phyloP scores from a whole-genome alignment of 805 yeast genomes.

The Candida yuanshanica region DNA sequence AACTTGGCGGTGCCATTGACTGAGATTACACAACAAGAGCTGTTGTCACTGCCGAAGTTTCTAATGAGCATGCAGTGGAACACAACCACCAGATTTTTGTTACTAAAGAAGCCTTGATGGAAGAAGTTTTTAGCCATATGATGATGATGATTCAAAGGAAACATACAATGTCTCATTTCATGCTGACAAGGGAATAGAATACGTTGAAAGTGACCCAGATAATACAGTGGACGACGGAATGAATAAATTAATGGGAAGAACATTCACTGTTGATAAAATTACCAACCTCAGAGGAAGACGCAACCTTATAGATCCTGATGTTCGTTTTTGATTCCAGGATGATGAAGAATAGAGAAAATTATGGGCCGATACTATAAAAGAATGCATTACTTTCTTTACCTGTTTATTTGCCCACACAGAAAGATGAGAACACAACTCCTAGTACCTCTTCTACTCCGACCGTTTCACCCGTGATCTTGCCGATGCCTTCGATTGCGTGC shows the following conservation, averaged over 20 bases:
- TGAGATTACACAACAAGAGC: constrained; percentile 11
- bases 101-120: background rate
- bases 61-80: constrained; percentile 1
- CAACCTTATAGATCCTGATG: constrained; percentile 4
- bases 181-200: constrained; percentile 5
- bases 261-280: constrained; percentile 3
- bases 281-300: constrained; percentile 2
- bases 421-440: constrained; percentile 85
- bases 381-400: background rate
- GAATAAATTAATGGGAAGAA: constrained; percentile 3
- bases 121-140: constrained; percentile 1
- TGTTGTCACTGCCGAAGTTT: constrained; percentile 4
- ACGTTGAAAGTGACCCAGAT: background rate
- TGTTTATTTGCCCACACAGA: constrained; percentile 82
- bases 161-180: background rate
- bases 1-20: constrained; percentile 12
- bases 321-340: background rate
- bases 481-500: constrained; percentile 78
- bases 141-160: background rate
- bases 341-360: background rate
- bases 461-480: constrained; percentile 85
- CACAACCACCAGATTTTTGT: background rate
- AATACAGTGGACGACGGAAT: constrained; percentile 3
- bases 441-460: constrained; percentile 87
- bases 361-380: no score